Conservation (phyloP, 148 eudicot genomes). For the Chenopodium album region DNA sequence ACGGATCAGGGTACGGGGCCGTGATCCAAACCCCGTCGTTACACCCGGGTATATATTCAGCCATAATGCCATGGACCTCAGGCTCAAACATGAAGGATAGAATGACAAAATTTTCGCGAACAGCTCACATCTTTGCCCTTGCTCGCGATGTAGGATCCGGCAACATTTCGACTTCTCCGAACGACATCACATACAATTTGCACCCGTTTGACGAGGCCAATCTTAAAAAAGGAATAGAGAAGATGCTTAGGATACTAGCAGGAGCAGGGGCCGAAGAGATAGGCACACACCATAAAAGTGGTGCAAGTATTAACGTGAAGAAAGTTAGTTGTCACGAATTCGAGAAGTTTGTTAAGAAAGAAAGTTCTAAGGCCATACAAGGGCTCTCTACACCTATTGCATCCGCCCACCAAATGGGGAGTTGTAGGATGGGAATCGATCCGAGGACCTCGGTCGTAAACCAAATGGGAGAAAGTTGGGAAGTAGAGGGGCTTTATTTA, state of each 20-base stretch:
- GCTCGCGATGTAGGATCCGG: constrained; percentile 69
- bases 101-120: constrained; percentile 67
- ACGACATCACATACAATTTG: constrained; percentile 43
- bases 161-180: constrained; percentile 25
- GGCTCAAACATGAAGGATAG: constrained; percentile 47
- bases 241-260: constrained; percentile 58
- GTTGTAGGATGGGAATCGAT: constrained; percentile 66
- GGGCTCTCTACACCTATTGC: constrained; percentile 37
- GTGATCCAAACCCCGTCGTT: constrained; percentile 68
- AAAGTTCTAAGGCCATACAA: constrained; percentile 42
- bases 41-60: constrained; percentile 72
- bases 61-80: constrained; percentile 57
- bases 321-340: constrained; percentile 41
- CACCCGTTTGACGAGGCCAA: constrained; percentile 36
- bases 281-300: constrained; percentile 59
- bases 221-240: constrained; percentile 48
- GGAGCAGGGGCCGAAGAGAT: constrained; percentile 84
- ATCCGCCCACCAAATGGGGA: constrained; percentile 89
- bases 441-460: constrained; percentile 50
- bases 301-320: constrained; percentile 45
- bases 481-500: constrained; percentile 64
- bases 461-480: constrained; percentile 72
- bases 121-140: constrained; percentile 59
- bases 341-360: constrained; percentile 60
- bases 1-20: constrained; percentile 48